Conservation (phyloP, 345 rosid species). For the Alliaria petiolata region DNA sequence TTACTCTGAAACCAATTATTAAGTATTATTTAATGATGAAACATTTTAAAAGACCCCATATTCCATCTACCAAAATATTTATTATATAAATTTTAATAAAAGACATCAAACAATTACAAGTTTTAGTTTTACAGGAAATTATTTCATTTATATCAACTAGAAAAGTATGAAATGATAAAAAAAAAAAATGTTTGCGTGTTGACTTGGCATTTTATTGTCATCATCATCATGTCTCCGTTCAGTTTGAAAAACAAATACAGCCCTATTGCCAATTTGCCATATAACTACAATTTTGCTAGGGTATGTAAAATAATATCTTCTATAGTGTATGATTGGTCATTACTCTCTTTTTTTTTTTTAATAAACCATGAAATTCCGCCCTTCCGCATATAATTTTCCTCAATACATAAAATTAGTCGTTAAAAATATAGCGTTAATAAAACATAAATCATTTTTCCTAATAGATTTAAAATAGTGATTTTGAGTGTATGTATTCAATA, state of each 20-base stretch:
- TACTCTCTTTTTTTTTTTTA: neutral
- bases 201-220: slow-evolving; percentile 15
- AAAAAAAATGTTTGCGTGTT: neutral
- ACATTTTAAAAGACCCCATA: neutral
- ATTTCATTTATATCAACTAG: neutral
- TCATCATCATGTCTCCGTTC: neutral
- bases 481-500: too few species aligned
- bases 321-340: neutral
- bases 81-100: neutral
- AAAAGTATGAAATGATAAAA: neutral
- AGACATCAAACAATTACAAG: neutral
- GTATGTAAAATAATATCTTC: neutral
- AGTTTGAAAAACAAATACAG: neutral
- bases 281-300: neutral
- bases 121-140: neutral
- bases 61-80: slow-evolving; percentile 1
- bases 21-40: neutral
- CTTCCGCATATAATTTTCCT: too few species aligned
- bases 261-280: slow-evolving; percentile 21
- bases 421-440: too few species aligned
- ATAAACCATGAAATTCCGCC: too few species aligned
- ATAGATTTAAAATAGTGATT: too few species aligned
- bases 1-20: neutral
- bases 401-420: too few species aligned
- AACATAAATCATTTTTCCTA: too few species aligned